Evolutionary conservation across 75 land plant genomes (phyloP).

Genomic region (Azolla pinnata): DNA sequence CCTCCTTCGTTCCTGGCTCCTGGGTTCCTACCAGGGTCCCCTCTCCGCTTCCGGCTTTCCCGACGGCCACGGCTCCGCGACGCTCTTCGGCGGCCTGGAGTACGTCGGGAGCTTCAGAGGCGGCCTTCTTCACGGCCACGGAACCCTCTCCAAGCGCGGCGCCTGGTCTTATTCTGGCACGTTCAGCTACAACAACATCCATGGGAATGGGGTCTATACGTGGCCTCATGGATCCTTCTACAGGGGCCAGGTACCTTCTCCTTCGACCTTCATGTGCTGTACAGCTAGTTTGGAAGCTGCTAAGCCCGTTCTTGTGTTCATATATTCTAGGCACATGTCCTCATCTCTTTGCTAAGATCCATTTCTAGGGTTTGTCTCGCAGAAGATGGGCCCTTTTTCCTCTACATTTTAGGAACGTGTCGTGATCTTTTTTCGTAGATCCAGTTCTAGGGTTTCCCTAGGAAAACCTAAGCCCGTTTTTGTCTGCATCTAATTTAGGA

Average conservation of each 20-base stretch:
- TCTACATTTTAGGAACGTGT: too few species aligned
- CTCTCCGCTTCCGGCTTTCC: background rate
- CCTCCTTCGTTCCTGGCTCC: background rate
- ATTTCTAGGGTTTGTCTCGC: too few species aligned
- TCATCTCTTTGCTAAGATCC: too few species aligned
- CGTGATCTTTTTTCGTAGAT: too few species aligned
- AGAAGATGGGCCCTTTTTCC: too few species aligned
- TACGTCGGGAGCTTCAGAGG: background rate
- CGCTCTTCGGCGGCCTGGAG: background rate
- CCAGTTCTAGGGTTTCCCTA: too few species aligned
- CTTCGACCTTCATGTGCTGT: too few species aligned
- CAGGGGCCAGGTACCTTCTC: constrained; percentile 5
- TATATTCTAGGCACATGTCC: too few species aligned
- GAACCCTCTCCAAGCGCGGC: background rate
- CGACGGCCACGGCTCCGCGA: constrained; percentile 1
- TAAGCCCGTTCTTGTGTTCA: too few species aligned
- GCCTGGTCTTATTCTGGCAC: constrained; percentile 4
- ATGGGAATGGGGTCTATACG: background rate
- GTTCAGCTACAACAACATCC: constrained; percentile 7
- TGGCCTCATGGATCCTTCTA: background rate
- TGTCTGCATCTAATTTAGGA: too few species aligned
- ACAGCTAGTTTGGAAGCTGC: too few species aligned
- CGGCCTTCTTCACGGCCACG: constrained; percentile 5
- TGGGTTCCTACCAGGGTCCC: background rate
- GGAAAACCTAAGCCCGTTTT: too few species aligned